Evolutionary conservation across 129 eudicot species (phyloP).

Genomic region (Saposhnikovia divaricata): DNA sequence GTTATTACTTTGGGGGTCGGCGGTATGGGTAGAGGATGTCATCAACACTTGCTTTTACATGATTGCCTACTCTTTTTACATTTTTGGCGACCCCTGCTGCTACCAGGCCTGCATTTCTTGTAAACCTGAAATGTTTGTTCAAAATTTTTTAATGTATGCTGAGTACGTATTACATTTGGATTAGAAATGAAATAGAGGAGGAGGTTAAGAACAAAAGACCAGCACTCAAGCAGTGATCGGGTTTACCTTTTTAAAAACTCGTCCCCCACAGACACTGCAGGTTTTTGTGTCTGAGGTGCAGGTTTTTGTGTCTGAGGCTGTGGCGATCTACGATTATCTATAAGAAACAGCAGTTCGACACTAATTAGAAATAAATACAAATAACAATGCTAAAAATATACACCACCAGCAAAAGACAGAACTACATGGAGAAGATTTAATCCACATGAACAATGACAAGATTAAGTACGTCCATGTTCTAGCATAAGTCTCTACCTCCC

Average conservation of each 20-base stretch:
- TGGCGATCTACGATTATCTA: constrained; percentile 54
- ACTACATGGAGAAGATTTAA: neutral
- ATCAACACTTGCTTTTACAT: constrained; percentile 61
- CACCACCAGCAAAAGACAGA: neutral
- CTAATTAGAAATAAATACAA: neutral
- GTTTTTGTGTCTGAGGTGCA: constrained; percentile 56
- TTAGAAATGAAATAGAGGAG: neutral
- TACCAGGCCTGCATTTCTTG: constrained; percentile 73
- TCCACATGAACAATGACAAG: neutral
- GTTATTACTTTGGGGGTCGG: constrained; percentile 65
- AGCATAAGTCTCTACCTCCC: neutral
- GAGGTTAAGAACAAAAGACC: neutral
- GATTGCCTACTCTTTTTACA: constrained; percentile 63
- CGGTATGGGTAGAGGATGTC: constrained; percentile 71
- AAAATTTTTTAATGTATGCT: neutral
- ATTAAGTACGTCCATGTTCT: neutral
- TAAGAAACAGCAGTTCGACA: constrained; percentile 14
- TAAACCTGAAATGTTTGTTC: constrained; percentile 44
- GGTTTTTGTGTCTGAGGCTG: constrained; percentile 71
- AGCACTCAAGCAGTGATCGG: neutral
- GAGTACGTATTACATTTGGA: neutral
- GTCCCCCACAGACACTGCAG: constrained; percentile 50
- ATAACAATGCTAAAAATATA: neutral
- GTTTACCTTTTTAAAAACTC: constrained; percentile 81
- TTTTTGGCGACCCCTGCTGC: constrained; percentile 90